Conservation (phyloP, 108 stramenopile genomes). For the Fragilaria crotonensis region DNA sequence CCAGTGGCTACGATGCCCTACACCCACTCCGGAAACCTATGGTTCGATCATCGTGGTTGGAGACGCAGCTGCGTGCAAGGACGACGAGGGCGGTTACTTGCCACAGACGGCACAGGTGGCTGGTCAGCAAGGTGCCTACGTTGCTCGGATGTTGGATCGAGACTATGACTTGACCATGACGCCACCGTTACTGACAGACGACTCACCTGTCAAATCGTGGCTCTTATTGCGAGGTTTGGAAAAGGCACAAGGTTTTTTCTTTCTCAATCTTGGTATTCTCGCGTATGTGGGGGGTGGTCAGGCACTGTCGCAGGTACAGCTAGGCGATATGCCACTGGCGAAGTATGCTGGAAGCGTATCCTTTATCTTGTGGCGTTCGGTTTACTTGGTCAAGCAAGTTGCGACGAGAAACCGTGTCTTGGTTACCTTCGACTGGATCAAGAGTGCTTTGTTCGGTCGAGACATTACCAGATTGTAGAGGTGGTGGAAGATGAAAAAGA, state of each 20-base stretch:
- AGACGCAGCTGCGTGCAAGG: conserved; percentile 47
- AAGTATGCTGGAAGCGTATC: conserved; percentile 32
- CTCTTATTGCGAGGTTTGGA: conserved; percentile 40
- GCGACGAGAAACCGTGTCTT: conserved; percentile 50
- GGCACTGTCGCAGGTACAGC: conserved; percentile 65
- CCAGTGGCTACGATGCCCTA: conserved; percentile 46
- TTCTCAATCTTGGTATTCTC: conserved; percentile 65
- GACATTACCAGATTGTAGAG: conserved; percentile 57
- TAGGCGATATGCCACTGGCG: conserved; percentile 49
- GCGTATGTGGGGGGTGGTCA: conserved; percentile 73
- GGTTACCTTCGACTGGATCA: conserved; percentile 71
- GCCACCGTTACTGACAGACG: conserved; percentile 23
- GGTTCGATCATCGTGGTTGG: conserved; percentile 56
- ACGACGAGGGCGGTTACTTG: conserved; percentile 14
- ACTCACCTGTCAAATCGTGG: conserved; percentile 23
- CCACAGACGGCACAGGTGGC: conserved; percentile 80
- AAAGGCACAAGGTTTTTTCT: conserved; percentile 44
- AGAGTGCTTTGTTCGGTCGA: conserved; percentile 48
- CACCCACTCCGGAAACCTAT: conserved; percentile 16
- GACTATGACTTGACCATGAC: conserved; percentile 45
- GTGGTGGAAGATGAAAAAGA: background rate
- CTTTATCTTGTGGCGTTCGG: conserved; percentile 59
- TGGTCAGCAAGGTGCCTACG: conserved; percentile 72
- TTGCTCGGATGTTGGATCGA: conserved; percentile 51
- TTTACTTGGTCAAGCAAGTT: conserved; percentile 73